Evolutionary conservation across 805 yeast species (phyloP).

Genomic region (Saccharomycopsis babjevae): DNA sequence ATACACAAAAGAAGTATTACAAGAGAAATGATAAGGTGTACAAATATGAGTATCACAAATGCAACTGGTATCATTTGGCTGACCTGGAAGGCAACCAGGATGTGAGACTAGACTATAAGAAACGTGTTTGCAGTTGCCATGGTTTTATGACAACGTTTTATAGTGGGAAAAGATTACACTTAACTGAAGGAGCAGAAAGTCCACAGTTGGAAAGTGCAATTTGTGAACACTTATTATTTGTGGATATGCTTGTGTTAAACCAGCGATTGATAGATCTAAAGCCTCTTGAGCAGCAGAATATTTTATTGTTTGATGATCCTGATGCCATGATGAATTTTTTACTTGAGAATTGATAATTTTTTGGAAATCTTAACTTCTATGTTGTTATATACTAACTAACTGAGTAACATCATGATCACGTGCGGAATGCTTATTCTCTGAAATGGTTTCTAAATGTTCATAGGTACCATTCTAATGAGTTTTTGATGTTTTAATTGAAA

Average conservation of each 20-base stretch:
- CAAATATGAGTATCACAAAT: background rate
- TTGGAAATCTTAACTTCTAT: too few relatives aligned
- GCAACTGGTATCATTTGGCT: background rate
- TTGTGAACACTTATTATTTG: background rate
- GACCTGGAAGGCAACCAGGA: background rate
- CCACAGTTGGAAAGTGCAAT: background rate
- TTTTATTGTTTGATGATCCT: background rate
- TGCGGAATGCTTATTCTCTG: too few relatives aligned
- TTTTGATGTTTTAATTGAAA: too few relatives aligned
- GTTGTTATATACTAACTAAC: too few relatives aligned
- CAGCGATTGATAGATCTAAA: background rate
- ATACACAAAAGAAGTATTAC: constrained; percentile 8
- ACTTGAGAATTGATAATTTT: background rate
- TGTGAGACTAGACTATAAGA: background rate
- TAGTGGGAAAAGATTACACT: background rate
- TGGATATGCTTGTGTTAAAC: background rate
- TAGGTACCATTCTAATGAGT: too few relatives aligned
- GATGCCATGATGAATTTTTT: background rate
- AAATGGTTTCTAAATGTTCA: too few relatives aligned
- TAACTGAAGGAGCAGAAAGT: background rate
- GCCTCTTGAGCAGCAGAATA: background rate
- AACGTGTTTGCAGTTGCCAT: constrained; percentile 3
- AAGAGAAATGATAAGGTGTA: constrained; percentile 7
- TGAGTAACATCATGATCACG: too few relatives aligned
- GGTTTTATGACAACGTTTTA: background rate